These are phyloP conservation scores for Dendrobium nobile DNA, from an alignment of 106 monocot species.

Conservation along the genomic window DNA sequence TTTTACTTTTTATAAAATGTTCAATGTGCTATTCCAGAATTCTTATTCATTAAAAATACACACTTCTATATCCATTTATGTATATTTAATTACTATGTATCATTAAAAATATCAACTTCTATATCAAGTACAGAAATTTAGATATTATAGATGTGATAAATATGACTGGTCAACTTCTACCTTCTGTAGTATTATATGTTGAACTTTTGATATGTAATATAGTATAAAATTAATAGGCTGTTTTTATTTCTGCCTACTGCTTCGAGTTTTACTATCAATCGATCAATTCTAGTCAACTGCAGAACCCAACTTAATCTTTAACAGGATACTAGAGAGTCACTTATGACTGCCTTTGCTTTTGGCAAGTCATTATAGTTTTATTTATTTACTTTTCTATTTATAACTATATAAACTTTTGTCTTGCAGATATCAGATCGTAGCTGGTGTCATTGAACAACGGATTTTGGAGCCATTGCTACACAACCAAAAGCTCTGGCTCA, in stretches of 20 bases:
- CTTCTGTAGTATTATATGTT: not conserved
- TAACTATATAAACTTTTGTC: not conserved
- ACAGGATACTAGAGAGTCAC: not conserved
- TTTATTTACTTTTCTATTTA: not conserved
- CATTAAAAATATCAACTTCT: no score
- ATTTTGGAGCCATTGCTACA: slow-evolving; percentile 75
- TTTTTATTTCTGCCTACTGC: not conserved
- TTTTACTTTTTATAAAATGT: no score
- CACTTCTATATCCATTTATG: not conserved
- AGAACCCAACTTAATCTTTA: not conserved
- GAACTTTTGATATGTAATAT: not conserved
- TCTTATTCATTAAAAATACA: not conserved
- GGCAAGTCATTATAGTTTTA: not conserved
- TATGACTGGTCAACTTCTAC: not conserved
- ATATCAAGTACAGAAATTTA: no score
- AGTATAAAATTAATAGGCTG: not conserved
- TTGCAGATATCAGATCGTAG: slow-evolving; percentile 71
- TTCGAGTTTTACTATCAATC: not conserved
- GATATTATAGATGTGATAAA: not conserved
- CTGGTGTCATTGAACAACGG: slow-evolving; percentile 76
- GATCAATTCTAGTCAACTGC: not conserved
- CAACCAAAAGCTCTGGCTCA: slow-evolving; percentile 46
- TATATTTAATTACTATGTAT: not conserved
- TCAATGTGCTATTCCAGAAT: not conserved
- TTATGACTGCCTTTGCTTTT: not conserved